Evolutionary conservation across 2,329 filamentous ascomycete genomes (phyloP), one percentile per base, ranked within the genome.

Genomic region (Pseudocercospora fuligena): DNA sequence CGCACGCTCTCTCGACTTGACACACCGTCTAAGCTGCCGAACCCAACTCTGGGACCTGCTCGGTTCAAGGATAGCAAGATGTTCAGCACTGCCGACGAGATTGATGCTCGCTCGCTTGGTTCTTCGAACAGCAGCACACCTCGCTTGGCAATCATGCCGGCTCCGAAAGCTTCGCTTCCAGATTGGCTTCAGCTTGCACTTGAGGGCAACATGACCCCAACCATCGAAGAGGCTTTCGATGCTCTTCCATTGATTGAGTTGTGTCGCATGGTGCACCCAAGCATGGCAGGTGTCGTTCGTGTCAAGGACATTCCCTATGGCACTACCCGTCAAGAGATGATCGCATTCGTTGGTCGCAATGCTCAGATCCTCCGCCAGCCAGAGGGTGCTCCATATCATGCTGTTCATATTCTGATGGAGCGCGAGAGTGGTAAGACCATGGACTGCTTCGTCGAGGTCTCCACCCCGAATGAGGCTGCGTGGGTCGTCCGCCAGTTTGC

Each of bases 321-420:
- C n/a, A 78, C 84, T 46, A 83, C 81, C 19, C 82, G 82, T 65
- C 75, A 80, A 31, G 84, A 86, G 69, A 80, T 86, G 36, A 71
- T 79, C 19, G 81, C 83, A 58, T 81, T 85, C 67, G 75, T 85
- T 31, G 82, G 82, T 59, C 79, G 80, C 29, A 76, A 79, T 62
- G 78, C 83, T 25, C 77, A 78, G 21, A 73, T 82, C 82, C 60
- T 81, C 83, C 70, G 77, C 83, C 54, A 82, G 82, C 63, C 80
- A 79, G 53, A 77, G 78, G 67, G 79, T 82, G 40, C 74, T 5
- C 69, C 77, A 5, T 84, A 82, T 29, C 81, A 78, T 51, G 78
- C 83, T 0, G 78, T 86, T n/a, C 85, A 87, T 69, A 85, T 87
- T 68, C 83, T 86, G 65, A 86, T 87, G 84, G 85, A 87, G 68